phyloP scores from a whole-genome alignment of 805 yeast species.

The Spathaspora girioi region DNA sequence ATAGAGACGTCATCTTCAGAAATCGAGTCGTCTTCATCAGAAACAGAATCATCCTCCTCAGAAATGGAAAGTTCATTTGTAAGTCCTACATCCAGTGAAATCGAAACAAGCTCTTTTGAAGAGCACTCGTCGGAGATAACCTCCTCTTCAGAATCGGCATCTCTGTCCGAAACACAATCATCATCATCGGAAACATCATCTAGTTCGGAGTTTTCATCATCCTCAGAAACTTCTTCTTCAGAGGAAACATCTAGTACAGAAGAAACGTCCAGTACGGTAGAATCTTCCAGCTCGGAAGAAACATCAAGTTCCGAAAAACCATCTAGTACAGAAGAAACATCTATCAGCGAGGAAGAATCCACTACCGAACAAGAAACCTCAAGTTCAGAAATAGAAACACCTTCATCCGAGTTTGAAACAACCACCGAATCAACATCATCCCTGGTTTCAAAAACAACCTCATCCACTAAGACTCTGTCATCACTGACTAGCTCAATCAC shows the following conservation, averaged over 20 bases:
- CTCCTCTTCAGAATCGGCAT: too few relatives aligned
- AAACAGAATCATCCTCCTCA: background rate
- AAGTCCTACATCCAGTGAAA: slow-evolving; percentile 1
- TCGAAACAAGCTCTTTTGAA: slow-evolving; percentile 3
- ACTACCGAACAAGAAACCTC: background rate
- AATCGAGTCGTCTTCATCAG: background rate
- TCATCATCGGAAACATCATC: slow-evolving; percentile 1
- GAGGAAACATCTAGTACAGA: slow-evolving; percentile 4
- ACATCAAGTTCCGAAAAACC: background rate
- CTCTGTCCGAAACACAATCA: background rate
- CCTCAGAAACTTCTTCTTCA: slow-evolving; percentile 4
- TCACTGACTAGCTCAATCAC: background rate
- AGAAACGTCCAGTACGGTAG: slow-evolving; percentile 3
- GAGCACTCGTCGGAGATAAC: background rate
- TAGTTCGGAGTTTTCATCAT: slow-evolving; percentile 1
- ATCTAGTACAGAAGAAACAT: background rate
- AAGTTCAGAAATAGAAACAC: background rate
- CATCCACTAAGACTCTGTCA: background rate
- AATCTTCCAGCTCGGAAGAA: background rate
- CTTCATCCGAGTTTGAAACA: background rate
- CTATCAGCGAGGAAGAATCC: slow-evolving; percentile 1
- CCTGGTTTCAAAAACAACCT: background rate
- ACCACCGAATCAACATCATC: background rate
- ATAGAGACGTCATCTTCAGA: background rate
- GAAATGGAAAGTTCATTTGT: background rate